Evolutionary conservation across 352 stramenopile species (phyloP).

Genomic region (Thalassiosira mediterranea): DNA sequence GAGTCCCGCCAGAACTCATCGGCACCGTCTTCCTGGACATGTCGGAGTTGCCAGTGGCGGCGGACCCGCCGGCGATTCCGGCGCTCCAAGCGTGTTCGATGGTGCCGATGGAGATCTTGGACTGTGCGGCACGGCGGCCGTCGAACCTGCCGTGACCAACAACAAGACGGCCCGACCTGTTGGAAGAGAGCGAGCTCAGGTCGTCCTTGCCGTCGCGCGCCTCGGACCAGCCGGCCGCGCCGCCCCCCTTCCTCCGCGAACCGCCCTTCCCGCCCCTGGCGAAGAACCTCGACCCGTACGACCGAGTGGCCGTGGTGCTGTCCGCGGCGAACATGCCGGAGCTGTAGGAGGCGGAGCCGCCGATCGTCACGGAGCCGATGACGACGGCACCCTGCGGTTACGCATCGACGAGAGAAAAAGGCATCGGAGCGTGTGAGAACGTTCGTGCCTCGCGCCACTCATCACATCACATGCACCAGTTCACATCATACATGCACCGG

Average conservation of each 20-base stretch:
- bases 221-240: too few relatives aligned
- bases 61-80: too few relatives aligned
- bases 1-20: constrained; percentile 9
- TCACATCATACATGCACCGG: too few relatives aligned
- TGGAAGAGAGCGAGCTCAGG: constrained; percentile 32
- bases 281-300: constrained; percentile 2
- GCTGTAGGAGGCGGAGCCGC: constrained; percentile 35
- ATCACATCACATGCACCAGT: too few relatives aligned
- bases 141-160: too few relatives aligned
- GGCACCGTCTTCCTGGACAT: constrained; percentile 27
- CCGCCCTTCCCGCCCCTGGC: constrained; percentile 10
- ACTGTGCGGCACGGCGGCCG: too few relatives aligned
- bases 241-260: not conserved
- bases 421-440: too few relatives aligned
- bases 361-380: constrained; percentile 52
- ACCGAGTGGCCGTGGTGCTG: constrained; percentile 8
- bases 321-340: constrained; percentile 30
- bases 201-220: constrained; percentile 9
- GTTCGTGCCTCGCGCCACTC: too few relatives aligned
- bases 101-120: too few relatives aligned
- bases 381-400: constrained; percentile 17
- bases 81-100: too few relatives aligned
- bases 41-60: not conserved
- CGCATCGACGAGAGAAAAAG: not conserved
- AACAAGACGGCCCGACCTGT: constrained; percentile 6